Conservation (phyloP, 169 alveolate genomes). For the Plasmodium chabaudi region DNA sequence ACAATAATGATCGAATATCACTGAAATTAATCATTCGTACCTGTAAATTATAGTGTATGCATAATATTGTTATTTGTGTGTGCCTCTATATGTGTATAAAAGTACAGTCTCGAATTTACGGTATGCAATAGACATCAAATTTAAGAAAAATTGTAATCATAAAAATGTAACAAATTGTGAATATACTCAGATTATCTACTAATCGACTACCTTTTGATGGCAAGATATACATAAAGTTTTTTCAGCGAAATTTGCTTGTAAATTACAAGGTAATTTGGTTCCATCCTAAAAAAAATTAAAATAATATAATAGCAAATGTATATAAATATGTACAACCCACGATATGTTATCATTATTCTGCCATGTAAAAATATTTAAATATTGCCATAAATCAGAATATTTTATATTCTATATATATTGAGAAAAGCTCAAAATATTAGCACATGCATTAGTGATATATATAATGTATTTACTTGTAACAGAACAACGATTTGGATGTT, state of each 20-base stretch:
- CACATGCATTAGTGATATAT: not conserved
- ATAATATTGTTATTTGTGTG: too few species aligned
- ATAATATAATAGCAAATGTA: conserved; percentile 2
- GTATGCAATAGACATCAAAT: too few species aligned
- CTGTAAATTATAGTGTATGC: conserved; percentile 25
- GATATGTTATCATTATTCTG: too few species aligned
- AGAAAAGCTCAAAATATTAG: not conserved
- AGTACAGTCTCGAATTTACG: too few species aligned
- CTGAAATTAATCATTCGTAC: conserved; percentile 85
- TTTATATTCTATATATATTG: too few species aligned
- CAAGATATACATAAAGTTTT: conserved; percentile 74
- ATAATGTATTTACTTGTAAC: conserved; percentile 59
- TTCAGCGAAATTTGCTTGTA: conserved; percentile 72
- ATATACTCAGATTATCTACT: conserved; percentile 1
- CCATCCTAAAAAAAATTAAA: conserved; percentile 65
- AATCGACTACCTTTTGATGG: conserved; percentile 57
- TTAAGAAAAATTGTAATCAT: too few species aligned
- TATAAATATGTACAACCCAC: not conserved
- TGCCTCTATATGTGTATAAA: too few species aligned
- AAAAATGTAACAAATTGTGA: not conserved
- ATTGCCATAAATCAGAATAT: not conserved
- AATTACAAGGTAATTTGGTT: conserved; percentile 69
- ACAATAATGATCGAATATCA: conserved; percentile 82
- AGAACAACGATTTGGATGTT: conserved; percentile 70
- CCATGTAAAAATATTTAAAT: too few species aligned